Evolutionary conservation across 495 filamentous ascomycete genomes (phyloP).

Genomic region (Penicillium maclennaniae): DNA sequence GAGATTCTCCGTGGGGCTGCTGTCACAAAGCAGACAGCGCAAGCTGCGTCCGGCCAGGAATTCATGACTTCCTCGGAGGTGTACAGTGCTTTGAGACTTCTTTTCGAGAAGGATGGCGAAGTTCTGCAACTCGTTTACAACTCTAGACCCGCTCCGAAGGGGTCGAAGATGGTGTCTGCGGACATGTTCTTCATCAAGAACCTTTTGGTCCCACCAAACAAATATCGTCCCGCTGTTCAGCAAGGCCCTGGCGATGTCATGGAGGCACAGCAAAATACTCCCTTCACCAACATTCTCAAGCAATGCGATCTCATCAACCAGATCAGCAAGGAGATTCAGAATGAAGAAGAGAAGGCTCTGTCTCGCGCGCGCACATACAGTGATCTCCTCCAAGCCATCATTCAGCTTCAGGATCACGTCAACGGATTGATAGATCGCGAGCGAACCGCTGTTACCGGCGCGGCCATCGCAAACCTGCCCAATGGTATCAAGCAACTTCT

Average conservation of each 20-base stretch:
- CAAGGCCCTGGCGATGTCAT: conserved; percentile 73
- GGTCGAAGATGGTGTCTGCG: conserved; percentile 53
- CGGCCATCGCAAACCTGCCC: conserved; percentile 43
- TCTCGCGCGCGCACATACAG: conserved; percentile 48
- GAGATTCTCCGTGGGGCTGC: conserved; percentile 56
- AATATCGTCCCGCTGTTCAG: conserved; percentile 82
- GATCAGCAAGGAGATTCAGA: conserved; percentile 69
- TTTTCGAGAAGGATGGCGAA: conserved; percentile 85
- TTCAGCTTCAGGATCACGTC: conserved; percentile 80
- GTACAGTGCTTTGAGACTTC: conserved; percentile 63
- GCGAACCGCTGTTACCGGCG: conserved; percentile 72
- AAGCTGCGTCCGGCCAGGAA: conserved; percentile 47
- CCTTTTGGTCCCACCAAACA: conserved; percentile 85
- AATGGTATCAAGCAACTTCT: conserved; percentile 93
- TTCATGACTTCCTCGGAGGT: conserved; percentile 76
- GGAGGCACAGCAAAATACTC: conserved; percentile 79
- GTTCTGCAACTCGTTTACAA: conserved; percentile 79
- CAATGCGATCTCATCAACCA: conserved; percentile 65
- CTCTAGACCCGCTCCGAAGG: conserved; percentile 53
- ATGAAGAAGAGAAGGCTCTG: conserved; percentile 36
- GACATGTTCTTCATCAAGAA: conserved; percentile 92
- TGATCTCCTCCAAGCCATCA: conserved; percentile 68
- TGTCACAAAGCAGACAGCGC: conserved; percentile 28
- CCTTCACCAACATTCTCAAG: conserved; percentile 76
- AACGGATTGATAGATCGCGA: conserved; percentile 88